Base-by-base conservation (phyloP, 169 alveolate species). In the Condylostoma magnum region DNA sequence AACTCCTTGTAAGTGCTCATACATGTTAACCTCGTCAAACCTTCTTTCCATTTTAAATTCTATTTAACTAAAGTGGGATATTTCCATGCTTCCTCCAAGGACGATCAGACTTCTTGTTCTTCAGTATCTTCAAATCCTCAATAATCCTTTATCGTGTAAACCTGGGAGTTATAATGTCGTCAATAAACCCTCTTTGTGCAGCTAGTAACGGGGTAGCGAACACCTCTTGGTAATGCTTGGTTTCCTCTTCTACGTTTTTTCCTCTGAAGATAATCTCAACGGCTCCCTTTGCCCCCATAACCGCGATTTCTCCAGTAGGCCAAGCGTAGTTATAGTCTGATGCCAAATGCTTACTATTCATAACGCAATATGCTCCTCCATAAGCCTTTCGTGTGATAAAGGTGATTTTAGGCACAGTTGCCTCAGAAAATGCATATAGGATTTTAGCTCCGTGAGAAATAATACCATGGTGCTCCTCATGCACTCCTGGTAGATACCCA, bases 221-320 rank as follows among this genome's bases (percentile, higher is more conserved):
- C 1, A 52, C 73, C 18, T 70, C 71, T 52, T 82, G 85, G 65
- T 82, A 82, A 15, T 70, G 53, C 65, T 70, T 55, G 2, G 79
- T 71, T 44, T 76, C 79, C 30, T 48, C 75, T 27, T 69, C 85
- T 0, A 70, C 76, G 46, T 82, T 66, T 47, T 77, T 77, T 3
- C 85, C 85, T 77, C 85, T 82, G 82, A 82, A 82, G 55, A 82
- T 82, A 48, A 82, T 82, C 46, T 82, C 89, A 34, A 58, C 74
- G 18, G 89, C 89, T 38, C 89, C 89, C 50, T 82, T 82, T 1
- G 89, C 89, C 66, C 89, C 89, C 89, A 82, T 82, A n/a, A 82
- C 89, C 15, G 89, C 89, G 30, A 82, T 73, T 50, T 82, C 89
- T 31, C 84, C 89, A 4, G 85, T 67, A 20, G 89, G 89, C 89